Conservation (phyloP, 2,329 filamentous ascomycete species). For the Cladophialophora chaetospira region DNA sequence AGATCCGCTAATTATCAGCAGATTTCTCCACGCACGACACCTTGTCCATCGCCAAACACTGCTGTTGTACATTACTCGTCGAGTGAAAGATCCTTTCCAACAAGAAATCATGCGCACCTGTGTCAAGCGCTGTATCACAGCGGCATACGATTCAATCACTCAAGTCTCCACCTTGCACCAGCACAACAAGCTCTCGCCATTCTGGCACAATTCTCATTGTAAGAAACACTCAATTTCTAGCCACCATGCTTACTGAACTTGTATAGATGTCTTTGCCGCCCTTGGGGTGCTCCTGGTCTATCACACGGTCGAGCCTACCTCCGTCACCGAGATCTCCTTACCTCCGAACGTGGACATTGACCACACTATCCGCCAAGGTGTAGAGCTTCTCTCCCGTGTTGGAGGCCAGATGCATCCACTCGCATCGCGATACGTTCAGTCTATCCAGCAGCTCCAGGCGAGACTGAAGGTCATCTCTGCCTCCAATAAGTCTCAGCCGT, state of each 20-base stretch:
- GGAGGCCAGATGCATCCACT: conserved; percentile 7
- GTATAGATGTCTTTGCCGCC: conserved; percentile 2
- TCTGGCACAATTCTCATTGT: conserved; percentile 10
- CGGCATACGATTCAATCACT: conserved; percentile 7
- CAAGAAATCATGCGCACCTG: conserved; percentile 6
- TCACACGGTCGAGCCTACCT: neutral
- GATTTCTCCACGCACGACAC: conserved; percentile 6
- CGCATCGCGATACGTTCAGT: conserved; percentile 6
- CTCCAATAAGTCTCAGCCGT: neutral
- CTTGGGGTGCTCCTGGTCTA: conserved; percentile 5
- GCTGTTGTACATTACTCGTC: conserved; percentile 1
- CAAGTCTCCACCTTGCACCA: conserved; percentile 4
- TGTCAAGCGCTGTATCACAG: conserved; percentile 5
- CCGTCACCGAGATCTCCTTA: neutral
- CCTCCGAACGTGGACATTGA: conserved; percentile 3
- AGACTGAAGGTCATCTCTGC: neutral
- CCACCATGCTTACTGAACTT: neutral
- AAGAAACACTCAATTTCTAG: neutral
- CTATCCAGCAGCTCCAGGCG: conserved; percentile 4
- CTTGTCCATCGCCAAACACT: conserved; percentile 6
- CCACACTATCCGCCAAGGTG: neutral
- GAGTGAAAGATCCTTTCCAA: conserved; percentile 2
- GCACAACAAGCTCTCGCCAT: conserved; percentile 4
- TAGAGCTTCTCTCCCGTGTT: conserved; percentile 2
- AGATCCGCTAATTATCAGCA: neutral